Conservation (phyloP, 495 filamentous ascomycete species). For the Trichoderma parareesei region DNA sequence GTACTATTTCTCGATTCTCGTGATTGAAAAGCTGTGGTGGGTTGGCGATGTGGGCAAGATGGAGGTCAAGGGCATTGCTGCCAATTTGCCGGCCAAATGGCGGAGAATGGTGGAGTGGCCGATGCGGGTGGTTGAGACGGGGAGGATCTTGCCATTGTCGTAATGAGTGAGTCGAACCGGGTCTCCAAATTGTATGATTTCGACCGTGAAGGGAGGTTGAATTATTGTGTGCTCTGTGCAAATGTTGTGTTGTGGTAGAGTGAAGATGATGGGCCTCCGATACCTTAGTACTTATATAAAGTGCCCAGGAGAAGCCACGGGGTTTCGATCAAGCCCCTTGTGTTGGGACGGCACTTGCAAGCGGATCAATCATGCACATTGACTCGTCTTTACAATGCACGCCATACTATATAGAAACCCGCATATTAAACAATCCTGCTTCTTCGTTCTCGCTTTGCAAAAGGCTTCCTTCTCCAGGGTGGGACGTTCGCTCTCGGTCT, state of each 20-base stretch:
- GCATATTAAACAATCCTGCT: neutral
- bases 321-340: no score
- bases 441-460: neutral
- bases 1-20: neutral
- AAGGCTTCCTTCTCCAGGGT: neutral
- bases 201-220: no score
- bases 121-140: neutral
- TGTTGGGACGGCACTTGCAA: no score
- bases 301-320: no score
- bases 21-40: conserved; percentile 4
- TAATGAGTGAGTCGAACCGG: neutral
- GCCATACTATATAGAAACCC: neutral
- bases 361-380: no score
- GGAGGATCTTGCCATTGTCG: neutral
- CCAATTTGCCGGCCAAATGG: neutral
- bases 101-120: neutral
- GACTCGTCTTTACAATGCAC: no score
- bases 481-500: neutral
- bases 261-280: no score
- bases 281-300: no score
- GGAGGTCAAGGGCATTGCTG: neutral
- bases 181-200: neutral
- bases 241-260: no score
- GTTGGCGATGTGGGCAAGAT: neutral
- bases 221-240: no score